phyloP scores from a whole-genome alignment of 352 stramenopile species.

The Phytophthora cajani region DNA sequence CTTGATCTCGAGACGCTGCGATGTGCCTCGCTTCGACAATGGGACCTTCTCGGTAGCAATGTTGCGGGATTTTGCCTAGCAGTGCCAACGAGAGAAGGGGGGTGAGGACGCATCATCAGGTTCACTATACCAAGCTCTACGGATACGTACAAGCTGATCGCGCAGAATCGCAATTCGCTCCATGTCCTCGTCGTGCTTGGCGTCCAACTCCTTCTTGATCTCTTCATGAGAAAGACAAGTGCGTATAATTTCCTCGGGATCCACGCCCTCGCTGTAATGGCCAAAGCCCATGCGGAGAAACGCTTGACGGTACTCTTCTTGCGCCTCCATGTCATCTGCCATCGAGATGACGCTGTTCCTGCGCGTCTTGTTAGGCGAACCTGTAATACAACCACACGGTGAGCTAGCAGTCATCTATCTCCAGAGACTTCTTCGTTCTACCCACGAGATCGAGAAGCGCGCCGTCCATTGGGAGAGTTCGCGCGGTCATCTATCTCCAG shows the following conservation, averaged over 20 bases:
- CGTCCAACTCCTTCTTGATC: slow-evolving; percentile 71
- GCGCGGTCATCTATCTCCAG: not conserved
- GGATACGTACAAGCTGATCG: slow-evolving; percentile 63
- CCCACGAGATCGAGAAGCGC: no score
- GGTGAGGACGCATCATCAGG: not conserved
- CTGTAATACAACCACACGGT: not conserved
- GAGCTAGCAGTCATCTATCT: not conserved
- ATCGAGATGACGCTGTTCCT: slow-evolving; percentile 12
- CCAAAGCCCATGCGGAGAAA: slow-evolving; percentile 81
- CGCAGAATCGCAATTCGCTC: slow-evolving; percentile 58
- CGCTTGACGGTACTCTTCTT: slow-evolving; percentile 56
- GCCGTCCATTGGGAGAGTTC: no score
- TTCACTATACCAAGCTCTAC: not conserved
- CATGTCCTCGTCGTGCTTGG: slow-evolving; percentile 68
- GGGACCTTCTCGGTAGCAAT: slow-evolving; percentile 58
- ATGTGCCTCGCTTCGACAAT: slow-evolving; percentile 68
- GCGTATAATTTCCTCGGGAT: slow-evolving; percentile 74
- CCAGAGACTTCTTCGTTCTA: not conserved
- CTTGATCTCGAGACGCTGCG: slow-evolving; percentile 72
- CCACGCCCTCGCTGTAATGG: slow-evolving; percentile 52
- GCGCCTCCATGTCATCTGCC: slow-evolving; percentile 26
- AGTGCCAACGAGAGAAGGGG: not conserved
- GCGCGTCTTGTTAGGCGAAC: slow-evolving; percentile 19
- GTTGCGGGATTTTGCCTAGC: slow-evolving; percentile 55
- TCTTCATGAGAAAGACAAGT: slow-evolving; percentile 73